Percentiles rank a stretch among this genome's conserved stretches.
phyloP scores from a whole-genome alignment of 2,329 filamentous ascomycete genomes.

The Hypoxylon sp. region DNA sequence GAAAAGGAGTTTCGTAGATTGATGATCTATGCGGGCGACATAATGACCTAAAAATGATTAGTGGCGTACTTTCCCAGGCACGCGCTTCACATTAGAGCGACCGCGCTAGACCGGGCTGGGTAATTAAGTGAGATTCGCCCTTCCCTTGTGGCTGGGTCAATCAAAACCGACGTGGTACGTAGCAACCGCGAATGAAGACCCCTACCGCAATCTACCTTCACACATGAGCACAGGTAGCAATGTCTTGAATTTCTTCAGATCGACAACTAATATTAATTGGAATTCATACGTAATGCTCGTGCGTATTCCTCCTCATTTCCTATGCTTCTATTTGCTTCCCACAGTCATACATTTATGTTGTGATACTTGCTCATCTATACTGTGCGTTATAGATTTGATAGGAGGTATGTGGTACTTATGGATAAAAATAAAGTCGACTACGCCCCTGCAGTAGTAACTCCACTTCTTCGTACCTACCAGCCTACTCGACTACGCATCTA shows the following conservation, averaged over 20 bases:
- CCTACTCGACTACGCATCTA: background rate
- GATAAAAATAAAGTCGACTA: conserved; percentile 30
- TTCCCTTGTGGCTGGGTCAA: conserved; percentile 31
- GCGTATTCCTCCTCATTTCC: background rate
- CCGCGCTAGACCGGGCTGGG: conserved; percentile 32
- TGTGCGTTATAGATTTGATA: background rate
- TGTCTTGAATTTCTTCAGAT: background rate
- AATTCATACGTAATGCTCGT: background rate
- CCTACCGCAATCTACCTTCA: background rate
- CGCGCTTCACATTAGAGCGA: conserved; percentile 26
- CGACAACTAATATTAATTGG: background rate
- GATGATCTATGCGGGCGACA: conserved; percentile 28
- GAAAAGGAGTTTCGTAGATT: conserved; percentile 40
- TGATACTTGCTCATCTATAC: background rate
- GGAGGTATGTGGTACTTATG: background rate
- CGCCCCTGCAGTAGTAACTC: conserved; percentile 19
- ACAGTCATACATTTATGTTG: background rate
- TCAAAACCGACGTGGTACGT: conserved; percentile 11
- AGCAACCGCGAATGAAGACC: background rate
- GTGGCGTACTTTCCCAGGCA: conserved; percentile 32
- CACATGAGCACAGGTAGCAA: too few relatives aligned
- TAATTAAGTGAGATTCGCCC: conserved; percentile 30
- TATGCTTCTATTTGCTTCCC: background rate
- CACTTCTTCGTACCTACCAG: conserved; percentile 6
- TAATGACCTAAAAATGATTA: conserved; percentile 33